Base-by-base conservation (phyloP, 75 land plant species). In the Sequoia sempervirens region DNA sequence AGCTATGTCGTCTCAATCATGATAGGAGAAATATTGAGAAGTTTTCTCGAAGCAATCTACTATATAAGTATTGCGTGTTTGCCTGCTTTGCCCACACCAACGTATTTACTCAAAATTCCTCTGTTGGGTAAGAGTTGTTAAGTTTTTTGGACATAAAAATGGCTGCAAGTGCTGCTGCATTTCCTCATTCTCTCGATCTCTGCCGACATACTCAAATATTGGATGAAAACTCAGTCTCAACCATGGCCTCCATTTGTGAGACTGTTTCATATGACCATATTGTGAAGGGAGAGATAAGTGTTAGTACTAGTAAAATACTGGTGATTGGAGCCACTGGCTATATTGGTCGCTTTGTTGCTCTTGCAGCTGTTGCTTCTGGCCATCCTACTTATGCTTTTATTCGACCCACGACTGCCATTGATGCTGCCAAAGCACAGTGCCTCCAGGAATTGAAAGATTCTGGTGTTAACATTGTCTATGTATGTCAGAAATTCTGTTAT, bases 251-350 rank as follows among this genome's bases (percentile, higher is more conserved):
- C 72, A 69, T 28, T 30, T 69, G 30, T 28, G 72, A 69, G 72
- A 11, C 2, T 9, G 1, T 0, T 69, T 69, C 73, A 30, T 8
- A 10, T 69, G 36, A 12, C 2, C 73, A 69, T 10, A 12, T 28
- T 28, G 9, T 69, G 32, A 12, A 32, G 12, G 14, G 10, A 43
- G 20, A 14, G 26, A 40, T 41, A 40, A 34, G 40, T 34, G 30
- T 30, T 72, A 34, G 75, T 43, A 23, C 14, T 20, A 78, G 80
- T 52, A 47, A 15, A 28, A 45, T 86, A 15, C 70, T 86, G 14
- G 66, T 86, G 30, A 45, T 86, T 40, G 87, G 87, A 47, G 79
- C 47, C 46, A 86, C 86, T 4, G 87, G 87, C 13, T 76, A 73
- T 56, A 84, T 86, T n/a, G 87, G 87, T 69, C 45, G 54, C 23